Evolutionary conservation across 768 basidiomycete genomes (phyloP).

Genomic region (Infundibulicybe gibba): DNA sequence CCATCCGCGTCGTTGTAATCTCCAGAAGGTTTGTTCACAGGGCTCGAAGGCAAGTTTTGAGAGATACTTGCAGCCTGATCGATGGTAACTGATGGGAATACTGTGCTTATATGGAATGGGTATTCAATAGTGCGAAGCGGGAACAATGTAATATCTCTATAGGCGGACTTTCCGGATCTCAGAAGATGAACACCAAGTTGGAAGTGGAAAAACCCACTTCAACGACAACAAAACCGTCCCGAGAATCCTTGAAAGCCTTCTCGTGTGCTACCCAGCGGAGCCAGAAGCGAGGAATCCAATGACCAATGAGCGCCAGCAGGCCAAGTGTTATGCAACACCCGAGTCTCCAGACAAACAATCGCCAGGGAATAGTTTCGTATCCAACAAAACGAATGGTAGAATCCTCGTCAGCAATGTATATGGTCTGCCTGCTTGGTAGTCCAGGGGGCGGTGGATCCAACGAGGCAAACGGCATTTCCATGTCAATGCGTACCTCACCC

Average conservation of each 20-base stretch:
- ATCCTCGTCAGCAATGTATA: constrained; percentile 89
- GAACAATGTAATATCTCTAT: constrained; percentile 78
- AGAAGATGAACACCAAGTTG: constrained; percentile 4
- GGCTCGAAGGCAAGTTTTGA: constrained; percentile 4
- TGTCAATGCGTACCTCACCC: constrained; percentile 79
- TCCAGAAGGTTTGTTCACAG: constrained; percentile 26
- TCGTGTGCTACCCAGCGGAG: constrained; percentile 82
- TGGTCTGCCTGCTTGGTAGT: constrained; percentile 80
- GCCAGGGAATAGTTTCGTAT: constrained; percentile 65
- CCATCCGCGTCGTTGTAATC: constrained; percentile 26
- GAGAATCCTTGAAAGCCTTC: constrained; percentile 72
- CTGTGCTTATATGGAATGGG: constrained; percentile 75
- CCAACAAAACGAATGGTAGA: constrained; percentile 84
- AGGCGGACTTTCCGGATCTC: constrained; percentile 61
- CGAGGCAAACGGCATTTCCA: constrained; percentile 61
- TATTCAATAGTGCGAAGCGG: constrained; percentile 67
- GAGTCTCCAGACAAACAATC: constrained; percentile 65
- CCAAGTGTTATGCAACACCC: constrained; percentile 71
- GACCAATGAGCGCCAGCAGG: constrained; percentile 72
- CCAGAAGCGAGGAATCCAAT: constrained; percentile 95
- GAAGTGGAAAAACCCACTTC: constrained; percentile 57
- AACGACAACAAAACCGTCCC: constrained; percentile 77
- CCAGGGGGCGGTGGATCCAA: constrained; percentile 74
- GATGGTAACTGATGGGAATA: constrained; percentile 58
- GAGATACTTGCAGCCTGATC: too few species aligned